Conservation (phyloP, 306 rosid species). For the Elaeagnus macrophylla region DNA sequence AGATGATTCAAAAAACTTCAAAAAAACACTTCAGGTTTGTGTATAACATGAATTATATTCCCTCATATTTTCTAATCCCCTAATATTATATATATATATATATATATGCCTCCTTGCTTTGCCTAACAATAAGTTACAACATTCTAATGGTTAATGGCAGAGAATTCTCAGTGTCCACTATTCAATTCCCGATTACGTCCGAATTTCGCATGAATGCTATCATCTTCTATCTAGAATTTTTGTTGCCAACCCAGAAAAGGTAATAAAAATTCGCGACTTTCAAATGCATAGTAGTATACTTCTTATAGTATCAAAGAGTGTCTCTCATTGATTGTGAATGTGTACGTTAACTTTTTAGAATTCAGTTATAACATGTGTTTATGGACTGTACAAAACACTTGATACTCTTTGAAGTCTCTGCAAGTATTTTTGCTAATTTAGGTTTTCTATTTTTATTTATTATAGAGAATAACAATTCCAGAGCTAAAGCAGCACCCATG, state of each 20-base stretch:
- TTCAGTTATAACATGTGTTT: too few species aligned
- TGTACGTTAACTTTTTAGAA: too few species aligned
- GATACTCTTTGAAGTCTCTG: neutral
- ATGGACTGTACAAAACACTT: neutral
- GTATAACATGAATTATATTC: neutral
- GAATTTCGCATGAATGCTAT: conserved; percentile 54
- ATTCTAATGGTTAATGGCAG: conserved; percentile 33
- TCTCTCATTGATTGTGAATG: too few species aligned
- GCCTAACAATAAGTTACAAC: conserved; percentile 14
- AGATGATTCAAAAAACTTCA: conserved; percentile 62
- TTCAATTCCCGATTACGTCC: conserved; percentile 48
- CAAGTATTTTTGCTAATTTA: neutral
- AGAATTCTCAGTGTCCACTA: conserved; percentile 61
- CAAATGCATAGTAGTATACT: neutral
- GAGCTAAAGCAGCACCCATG: conserved; percentile 63
- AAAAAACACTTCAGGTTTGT: conserved; percentile 55
- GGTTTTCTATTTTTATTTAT: conserved; percentile 2
- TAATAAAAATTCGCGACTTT: too few species aligned
- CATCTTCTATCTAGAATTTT: conserved; percentile 66
- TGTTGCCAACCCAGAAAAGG: conserved; percentile 71
- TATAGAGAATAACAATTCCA: conserved; percentile 70
- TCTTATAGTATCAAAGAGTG: neutral
- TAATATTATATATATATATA: conserved; percentile 1
- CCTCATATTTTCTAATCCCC: conserved; percentile 6
- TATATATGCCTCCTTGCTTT: neutral